phyloP scores from a whole-genome alignment of 208 protist species.

The Leishmania guyanensis region DNA sequence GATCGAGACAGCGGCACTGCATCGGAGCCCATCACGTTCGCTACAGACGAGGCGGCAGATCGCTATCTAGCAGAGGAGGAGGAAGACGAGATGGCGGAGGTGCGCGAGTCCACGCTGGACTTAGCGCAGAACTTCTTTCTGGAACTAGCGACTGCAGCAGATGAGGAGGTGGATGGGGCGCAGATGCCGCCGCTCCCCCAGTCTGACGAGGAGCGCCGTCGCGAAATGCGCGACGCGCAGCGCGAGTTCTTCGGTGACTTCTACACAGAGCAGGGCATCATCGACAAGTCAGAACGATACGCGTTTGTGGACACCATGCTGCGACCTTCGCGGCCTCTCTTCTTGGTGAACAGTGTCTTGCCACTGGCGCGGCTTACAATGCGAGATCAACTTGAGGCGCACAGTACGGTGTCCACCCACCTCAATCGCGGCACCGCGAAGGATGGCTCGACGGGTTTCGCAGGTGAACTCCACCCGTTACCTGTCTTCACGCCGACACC shows the following conservation, averaged over 20 bases:
- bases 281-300: constrained; percentile 30
- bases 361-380: constrained; percentile 63
- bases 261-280: constrained; percentile 68
- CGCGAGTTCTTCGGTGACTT: constrained; percentile 78
- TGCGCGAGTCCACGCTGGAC: constrained; percentile 42
- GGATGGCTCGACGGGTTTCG: not conserved
- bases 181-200: constrained; percentile 26
- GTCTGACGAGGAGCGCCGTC: constrained; percentile 56
- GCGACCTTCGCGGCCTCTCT: constrained; percentile 43
- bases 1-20: constrained; percentile 57
- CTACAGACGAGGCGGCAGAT: constrained; percentile 62
- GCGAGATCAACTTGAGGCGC: constrained; percentile 63
- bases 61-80: constrained; percentile 57
- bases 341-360: constrained; percentile 55
- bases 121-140: constrained; percentile 68
- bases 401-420: constrained; percentile 10
- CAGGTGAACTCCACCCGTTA: not conserved
- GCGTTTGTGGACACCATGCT: constrained; percentile 67
- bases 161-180: constrained; percentile 58
- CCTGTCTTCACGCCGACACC: constrained; percentile 41
- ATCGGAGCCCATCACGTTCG: constrained; percentile 39
- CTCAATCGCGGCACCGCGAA: not conserved
- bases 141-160: constrained; percentile 57
- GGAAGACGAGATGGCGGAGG: constrained; percentile 39
- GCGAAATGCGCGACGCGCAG: constrained; percentile 61